phyloP scores from a whole-genome alignment of 495 filamentous ascomycete species.

The Daldinia vernicosa region DNA sequence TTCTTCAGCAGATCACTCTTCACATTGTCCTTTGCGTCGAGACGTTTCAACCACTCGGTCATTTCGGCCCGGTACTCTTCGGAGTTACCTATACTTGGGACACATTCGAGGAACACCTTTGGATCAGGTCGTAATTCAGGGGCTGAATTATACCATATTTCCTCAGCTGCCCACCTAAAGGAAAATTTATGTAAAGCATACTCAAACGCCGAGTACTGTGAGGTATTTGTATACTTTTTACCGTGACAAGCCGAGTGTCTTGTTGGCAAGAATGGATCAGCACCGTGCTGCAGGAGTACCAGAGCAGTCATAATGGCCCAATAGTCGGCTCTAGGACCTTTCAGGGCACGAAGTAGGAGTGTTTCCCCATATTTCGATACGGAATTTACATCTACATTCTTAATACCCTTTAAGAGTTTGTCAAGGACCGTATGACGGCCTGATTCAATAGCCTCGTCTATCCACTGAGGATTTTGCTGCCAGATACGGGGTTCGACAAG shows the following conservation, averaged over 20 bases:
- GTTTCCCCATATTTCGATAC: background rate
- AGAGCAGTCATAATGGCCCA: too few species aligned
- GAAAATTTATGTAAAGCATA: background rate
- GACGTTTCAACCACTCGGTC: background rate
- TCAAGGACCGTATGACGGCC: background rate
- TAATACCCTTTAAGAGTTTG: background rate
- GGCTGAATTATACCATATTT: background rate
- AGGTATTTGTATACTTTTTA: background rate
- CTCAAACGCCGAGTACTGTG: background rate
- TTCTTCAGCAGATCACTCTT: too few species aligned
- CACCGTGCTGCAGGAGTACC: background rate
- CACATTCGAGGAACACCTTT: background rate
- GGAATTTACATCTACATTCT: background rate
- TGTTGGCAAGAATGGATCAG: background rate
- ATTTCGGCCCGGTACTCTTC: background rate
- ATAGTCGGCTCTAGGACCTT: too few species aligned
- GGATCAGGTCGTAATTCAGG: background rate
- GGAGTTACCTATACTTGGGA: background rate
- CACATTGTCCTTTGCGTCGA: too few species aligned
- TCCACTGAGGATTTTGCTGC: background rate
- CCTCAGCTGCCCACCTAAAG: background rate
- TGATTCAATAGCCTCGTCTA: background rate
- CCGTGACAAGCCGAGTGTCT: background rate
- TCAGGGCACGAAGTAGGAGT: background rate
- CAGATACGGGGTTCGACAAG: background rate